These are phyloP conservation scores for Ustilago vetiveriae DNA, from an alignment of 1,284 basidiomycete genomes.

Conservation along the genomic window DNA sequence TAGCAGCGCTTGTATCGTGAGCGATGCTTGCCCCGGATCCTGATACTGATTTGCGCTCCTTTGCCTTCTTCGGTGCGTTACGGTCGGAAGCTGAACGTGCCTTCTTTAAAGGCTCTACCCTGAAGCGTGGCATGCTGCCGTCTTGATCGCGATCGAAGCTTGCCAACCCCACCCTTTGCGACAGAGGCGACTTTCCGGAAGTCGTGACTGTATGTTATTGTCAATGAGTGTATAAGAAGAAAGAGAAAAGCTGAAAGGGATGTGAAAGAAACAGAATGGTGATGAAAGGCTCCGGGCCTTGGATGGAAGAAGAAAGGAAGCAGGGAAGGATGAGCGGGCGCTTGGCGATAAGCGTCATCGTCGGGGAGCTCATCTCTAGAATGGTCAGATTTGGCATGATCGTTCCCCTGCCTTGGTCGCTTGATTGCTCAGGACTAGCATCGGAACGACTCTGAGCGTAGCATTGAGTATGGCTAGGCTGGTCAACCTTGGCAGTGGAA, in stretches of 20 bases:
- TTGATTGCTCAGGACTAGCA: too few species aligned
- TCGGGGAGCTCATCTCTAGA: too few species aligned
- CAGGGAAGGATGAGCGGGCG: slow-evolving; percentile 3
- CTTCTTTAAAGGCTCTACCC: slow-evolving; percentile 4
- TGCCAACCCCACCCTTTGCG: neutral
- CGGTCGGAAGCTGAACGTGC: neutral
- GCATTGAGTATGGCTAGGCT: too few species aligned
- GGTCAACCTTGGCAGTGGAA: too few species aligned
- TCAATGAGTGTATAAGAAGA: too few species aligned
- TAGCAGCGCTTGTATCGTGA: neutral
- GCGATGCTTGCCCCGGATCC: neutral
- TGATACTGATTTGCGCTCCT: neutral
- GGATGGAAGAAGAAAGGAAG: slow-evolving; percentile 29
- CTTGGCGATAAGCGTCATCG: too few species aligned
- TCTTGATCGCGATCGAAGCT: neutral
- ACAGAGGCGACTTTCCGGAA: slow-evolving; percentile 32
- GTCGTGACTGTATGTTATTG: too few species aligned
- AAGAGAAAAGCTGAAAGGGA: slow-evolving; percentile 13
- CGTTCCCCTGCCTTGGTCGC: too few species aligned
- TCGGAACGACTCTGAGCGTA: too few species aligned
- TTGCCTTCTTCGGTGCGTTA: slow-evolving; percentile 1
- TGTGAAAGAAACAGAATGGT: slow-evolving; percentile 21
- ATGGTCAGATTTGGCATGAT: too few species aligned
- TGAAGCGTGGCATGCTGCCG: slow-evolving; percentile 19
- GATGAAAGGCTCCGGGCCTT: slow-evolving; percentile 37